Evolutionary conservation across 768 basidiomycete genomes (phyloP).

Genomic region (Sarcomyxa edulis): DNA sequence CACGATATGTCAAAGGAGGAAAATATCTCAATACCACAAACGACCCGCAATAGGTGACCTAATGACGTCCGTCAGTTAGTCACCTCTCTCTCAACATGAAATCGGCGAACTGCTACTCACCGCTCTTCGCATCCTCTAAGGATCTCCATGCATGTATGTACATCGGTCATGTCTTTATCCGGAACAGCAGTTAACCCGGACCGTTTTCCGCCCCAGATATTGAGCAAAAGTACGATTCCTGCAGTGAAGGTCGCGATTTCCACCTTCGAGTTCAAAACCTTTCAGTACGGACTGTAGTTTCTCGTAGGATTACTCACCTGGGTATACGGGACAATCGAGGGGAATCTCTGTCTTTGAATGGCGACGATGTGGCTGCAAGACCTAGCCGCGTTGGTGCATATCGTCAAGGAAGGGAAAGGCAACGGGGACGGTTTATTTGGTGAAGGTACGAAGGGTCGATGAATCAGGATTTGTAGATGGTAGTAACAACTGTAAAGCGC

Average conservation of each 20-base stretch:
- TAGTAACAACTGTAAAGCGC: constrained; percentile 45
- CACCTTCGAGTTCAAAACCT: too few species aligned
- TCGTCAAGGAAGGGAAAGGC: constrained; percentile 64
- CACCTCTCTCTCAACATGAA: constrained; percentile 26
- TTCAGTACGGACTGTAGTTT: too few species aligned
- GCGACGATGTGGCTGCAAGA: constrained; percentile 77
- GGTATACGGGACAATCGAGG: constrained; percentile 28
- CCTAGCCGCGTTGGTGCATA: constrained; percentile 76
- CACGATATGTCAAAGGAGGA: neutral
- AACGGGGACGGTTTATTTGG: constrained; percentile 40
- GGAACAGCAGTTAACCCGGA: constrained; percentile 40
- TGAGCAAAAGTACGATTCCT: constrained; percentile 55
- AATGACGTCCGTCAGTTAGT: too few species aligned
- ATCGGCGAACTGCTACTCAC: constrained; percentile 18
- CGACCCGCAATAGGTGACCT: constrained; percentile 40
- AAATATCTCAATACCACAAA: constrained; percentile 25
- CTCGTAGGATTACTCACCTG: too few species aligned
- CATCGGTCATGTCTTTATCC: constrained; percentile 50
- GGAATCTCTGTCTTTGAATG: constrained; percentile 34
- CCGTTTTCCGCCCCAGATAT: constrained; percentile 58
- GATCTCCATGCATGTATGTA: constrained; percentile 52
- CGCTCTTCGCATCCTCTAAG: constrained; percentile 36
- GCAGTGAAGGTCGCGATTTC: constrained; percentile 33
- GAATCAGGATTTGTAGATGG: constrained; percentile 65
- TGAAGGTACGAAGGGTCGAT: constrained; percentile 73